These are phyloP conservation scores for Cladosporium sp. DNA, from an alignment of 2,329 filamentous ascomycete genomes.

Conservation along the genomic window DNA sequence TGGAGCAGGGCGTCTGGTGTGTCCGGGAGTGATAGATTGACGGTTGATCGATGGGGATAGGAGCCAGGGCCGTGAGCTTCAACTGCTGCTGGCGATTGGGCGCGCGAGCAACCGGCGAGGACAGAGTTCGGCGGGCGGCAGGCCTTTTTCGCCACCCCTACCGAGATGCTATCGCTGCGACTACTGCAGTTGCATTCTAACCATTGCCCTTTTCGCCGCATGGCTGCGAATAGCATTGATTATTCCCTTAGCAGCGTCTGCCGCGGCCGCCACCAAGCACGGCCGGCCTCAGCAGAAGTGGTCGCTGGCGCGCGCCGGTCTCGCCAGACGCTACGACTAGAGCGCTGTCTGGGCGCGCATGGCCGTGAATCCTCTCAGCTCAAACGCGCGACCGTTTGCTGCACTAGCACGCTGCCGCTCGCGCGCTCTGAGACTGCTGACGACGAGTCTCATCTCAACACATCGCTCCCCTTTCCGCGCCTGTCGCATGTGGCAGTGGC, in stretches of 20 bases:
- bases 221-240: not conserved
- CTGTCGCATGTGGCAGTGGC: not conserved
- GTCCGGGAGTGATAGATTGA: not conserved
- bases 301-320: not conserved
- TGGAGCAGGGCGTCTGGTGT: not conserved
- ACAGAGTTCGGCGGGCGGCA: not conserved
- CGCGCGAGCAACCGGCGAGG: not conserved
- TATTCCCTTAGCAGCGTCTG: not conserved
- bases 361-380: not conserved
- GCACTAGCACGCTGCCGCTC: not conserved
- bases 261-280: not conserved
- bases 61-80: slow-evolving; percentile 1
- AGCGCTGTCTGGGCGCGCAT: not conserved
- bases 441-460: slow-evolving; percentile 9
- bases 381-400: not conserved
- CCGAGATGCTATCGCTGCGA: not conserved
- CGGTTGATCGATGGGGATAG: not conserved
- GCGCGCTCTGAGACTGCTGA: slow-evolving; percentile 1
- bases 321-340: not conserved
- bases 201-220: not conserved
- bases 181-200: not conserved
- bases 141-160: not conserved
- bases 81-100: not conserved
- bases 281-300: not conserved
- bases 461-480: not conserved